phyloP scores from a whole-genome alignment of 2,329 filamentous ascomycete species.

The Colletotrichum zoysiae region DNA sequence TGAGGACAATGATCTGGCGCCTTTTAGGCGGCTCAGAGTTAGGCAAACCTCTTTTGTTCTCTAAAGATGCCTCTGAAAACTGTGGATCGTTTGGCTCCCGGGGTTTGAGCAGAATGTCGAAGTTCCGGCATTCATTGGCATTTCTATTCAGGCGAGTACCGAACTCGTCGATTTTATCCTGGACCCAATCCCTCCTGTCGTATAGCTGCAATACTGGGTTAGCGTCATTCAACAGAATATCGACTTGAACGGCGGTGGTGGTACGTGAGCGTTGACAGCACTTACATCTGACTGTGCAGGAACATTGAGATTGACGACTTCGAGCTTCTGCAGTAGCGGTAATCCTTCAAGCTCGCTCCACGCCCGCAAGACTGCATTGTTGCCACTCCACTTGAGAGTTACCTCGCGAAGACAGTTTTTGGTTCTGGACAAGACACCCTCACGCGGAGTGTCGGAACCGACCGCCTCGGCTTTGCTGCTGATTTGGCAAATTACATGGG shows the following conservation, averaged over 20 bases:
- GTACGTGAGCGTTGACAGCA: neutral
- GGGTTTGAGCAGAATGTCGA: neutral
- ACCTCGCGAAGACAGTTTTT: conserved; percentile 40
- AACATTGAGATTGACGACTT: conserved; percentile 45
- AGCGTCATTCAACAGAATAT: neutral
- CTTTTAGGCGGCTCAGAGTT: neutral
- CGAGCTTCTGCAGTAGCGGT: conserved; percentile 44
- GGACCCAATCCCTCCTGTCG: neutral
- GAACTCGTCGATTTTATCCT: neutral
- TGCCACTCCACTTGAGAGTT: conserved; percentile 50
- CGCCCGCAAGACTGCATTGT: conserved; percentile 49
- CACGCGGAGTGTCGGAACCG: neutral
- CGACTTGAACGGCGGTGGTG: too few species aligned
- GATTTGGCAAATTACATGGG: conserved; percentile 36
- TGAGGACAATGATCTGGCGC: neutral
- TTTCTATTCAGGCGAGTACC: neutral
- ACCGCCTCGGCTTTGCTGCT: conserved; percentile 11
- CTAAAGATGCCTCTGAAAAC: neutral
- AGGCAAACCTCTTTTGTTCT: neutral
- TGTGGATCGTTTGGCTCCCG: neutral
- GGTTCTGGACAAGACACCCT: too few species aligned
- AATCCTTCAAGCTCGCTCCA: conserved; percentile 48
- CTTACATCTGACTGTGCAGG: neutral
- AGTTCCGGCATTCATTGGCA: neutral
- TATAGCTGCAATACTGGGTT: neutral